Base-by-base conservation (phyloP, 75 land plant species). In the Cryptomeria japonica region DNA sequence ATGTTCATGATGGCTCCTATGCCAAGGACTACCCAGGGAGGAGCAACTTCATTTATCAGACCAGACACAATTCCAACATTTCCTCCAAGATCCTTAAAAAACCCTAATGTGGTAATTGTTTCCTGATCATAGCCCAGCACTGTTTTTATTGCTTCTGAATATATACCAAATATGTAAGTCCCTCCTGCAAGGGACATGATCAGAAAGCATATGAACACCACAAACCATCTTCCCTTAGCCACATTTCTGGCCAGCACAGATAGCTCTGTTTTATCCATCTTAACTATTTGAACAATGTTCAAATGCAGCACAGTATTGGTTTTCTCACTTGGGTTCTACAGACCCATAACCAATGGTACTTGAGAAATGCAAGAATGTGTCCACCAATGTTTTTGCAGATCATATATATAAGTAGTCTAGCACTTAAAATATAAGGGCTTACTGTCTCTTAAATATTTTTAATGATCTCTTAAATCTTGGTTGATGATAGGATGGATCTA, bases 141-240 rank as follows among this genome's bases (percentile, higher is more conserved):
- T 5, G 55, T 46, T 84, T 91, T 91, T 46, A 91, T 36, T 73
- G 88, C 77, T 46, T 89, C 89, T 4, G 92, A 91, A 36, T 91
- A 89, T 22, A 91, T 44, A 5, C 92, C 92, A 72, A 89, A 91
- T 25, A 80, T 68, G 80, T 91, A 91, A 38, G 91, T 44, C 22
- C 91, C 49, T 34, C 92, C 92, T 10, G 86, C 70, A 14, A 31
- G 34, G 31, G 68, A 44, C 56, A 85, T 44, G 68, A 85, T 85
- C 58, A 47, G 36, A 32, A 85, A 85, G 13, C 42, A 85, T 41
- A 32, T 25, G 6, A 85, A 37, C 31, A 51, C 68, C 68, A 85
- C 58, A 46, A 55, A 34, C 86, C 86, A 85, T 32, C 86, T 44
- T 8, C 86, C 86, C 37, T 51, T 32, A 22, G 22, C 42, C 16